Conservation (phyloP, 2,329 filamentous ascomycete genomes). For the Penicillium fuscoglaucum region DNA sequence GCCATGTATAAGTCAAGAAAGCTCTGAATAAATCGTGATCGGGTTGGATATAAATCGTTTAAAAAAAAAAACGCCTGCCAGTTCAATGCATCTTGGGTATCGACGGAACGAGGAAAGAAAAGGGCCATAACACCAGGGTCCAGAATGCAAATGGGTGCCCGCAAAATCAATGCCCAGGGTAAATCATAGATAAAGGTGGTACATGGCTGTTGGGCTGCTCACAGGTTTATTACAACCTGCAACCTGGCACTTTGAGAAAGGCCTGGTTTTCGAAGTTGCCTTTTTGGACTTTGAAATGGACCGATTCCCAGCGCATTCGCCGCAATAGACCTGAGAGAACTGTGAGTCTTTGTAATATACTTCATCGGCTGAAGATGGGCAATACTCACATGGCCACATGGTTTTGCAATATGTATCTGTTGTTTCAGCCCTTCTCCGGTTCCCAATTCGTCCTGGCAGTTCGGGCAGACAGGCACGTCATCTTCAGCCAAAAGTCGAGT, state of each 20-base stretch:
- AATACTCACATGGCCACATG: slow-evolving; percentile 78
- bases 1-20: background rate
- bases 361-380: slow-evolving; percentile 30
- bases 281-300: slow-evolving; percentile 39
- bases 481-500: slow-evolving; percentile 73
- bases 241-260: slow-evolving; percentile 48
- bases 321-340: slow-evolving; percentile 48
- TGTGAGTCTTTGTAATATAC: slow-evolving; percentile 5
- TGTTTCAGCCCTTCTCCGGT: slow-evolving; percentile 70
- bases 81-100: slow-evolving; percentile 28
- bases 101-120: slow-evolving; percentile 14
- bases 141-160: slow-evolving; percentile 22
- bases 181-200: slow-evolving; percentile 50
- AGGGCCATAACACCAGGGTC: slow-evolving; percentile 24
- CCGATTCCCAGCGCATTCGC: slow-evolving; percentile 47
- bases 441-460: slow-evolving; percentile 81
- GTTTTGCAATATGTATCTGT: slow-evolving; percentile 89
- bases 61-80: slow-evolving; percentile 17
- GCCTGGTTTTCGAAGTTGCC: slow-evolving; percentile 34
- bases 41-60: slow-evolving; percentile 9
- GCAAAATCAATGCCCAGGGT: slow-evolving; percentile 1
- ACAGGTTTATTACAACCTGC: slow-evolving; percentile 44
- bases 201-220: slow-evolving; percentile 43
- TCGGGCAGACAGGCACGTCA: slow-evolving; percentile 76
- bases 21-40: background rate